These are phyloP conservation scores for Trichophyton mentagrophytes DNA, from an alignment of 2,329 filamentous ascomycete species.

Conservation along the genomic window DNA sequence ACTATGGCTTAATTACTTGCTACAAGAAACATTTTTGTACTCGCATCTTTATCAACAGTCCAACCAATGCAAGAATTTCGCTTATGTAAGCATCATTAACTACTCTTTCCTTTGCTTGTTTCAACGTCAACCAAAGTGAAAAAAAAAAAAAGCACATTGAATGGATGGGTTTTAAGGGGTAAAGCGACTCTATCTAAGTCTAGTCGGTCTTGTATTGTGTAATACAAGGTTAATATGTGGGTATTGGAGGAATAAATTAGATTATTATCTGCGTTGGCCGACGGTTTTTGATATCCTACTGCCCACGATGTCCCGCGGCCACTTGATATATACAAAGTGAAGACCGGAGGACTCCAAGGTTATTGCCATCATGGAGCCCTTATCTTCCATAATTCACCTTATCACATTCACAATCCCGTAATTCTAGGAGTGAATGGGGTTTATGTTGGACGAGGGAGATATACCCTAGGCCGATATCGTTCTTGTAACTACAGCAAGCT, in stretches of 20 bases:
- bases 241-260: not conserved
- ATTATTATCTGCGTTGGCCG: not conserved
- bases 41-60: not conserved
- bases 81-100: not conserved
- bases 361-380: not conserved
- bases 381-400: not conserved
- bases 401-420: not conserved
- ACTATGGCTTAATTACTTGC: not conserved
- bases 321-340: not conserved
- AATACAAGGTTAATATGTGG: not conserved
- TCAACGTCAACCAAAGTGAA: not conserved
- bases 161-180: not conserved
- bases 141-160: not conserved
- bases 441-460: not conserved
- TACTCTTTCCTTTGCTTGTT: not conserved
- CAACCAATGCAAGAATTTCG: not conserved
- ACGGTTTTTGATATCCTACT: not conserved
- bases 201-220: not conserved
- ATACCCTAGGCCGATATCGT: not conserved
- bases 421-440: not conserved
- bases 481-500: too few species aligned
- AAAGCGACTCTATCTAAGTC: not conserved
- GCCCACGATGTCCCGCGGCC: not conserved
- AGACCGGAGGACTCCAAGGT: not conserved
- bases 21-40: not conserved